These are phyloP conservation scores for Lachnellula arida DNA, from an alignment of 2,329 filamentous ascomycete genomes.

Conservation along the genomic window DNA sequence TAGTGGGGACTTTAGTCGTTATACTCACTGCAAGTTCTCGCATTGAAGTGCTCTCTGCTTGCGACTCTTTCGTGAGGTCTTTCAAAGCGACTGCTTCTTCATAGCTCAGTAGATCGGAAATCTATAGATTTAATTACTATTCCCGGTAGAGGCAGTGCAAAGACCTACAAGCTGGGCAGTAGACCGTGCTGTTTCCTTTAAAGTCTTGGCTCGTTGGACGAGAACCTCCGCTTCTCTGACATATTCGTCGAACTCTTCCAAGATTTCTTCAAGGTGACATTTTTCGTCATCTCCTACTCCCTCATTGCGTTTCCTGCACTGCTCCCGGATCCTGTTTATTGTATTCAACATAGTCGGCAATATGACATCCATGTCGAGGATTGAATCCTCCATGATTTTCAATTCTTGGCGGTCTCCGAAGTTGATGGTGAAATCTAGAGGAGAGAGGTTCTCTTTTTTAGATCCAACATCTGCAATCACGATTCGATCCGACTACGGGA, in stretches of 20 bases:
- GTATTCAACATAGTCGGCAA: slow-evolving; percentile 12
- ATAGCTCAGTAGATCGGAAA: slow-evolving; percentile 18
- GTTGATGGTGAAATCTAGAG: slow-evolving; percentile 15
- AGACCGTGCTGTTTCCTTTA: slow-evolving; percentile 12
- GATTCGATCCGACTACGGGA: slow-evolving; percentile 8
- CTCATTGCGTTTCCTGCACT: not conserved
- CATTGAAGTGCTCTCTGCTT: slow-evolving; percentile 18
- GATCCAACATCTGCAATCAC: slow-evolving; percentile 6
- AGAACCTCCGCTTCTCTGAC: slow-evolving; percentile 12
- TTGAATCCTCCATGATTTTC: slow-evolving; percentile 19
- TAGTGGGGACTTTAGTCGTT: not conserved
- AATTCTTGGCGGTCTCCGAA: slow-evolving; percentile 20
- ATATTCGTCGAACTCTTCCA: slow-evolving; percentile 17
- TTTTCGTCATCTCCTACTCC: not conserved
- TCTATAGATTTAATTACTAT: not conserved
- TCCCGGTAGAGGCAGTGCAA: too few species aligned
- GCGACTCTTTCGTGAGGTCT: slow-evolving; percentile 10
- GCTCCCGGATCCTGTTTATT: slow-evolving; percentile 3
- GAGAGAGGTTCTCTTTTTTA: slow-evolving; percentile 11
- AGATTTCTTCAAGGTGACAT: not conserved
- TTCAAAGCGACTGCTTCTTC: slow-evolving; percentile 17
- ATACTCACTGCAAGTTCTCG: slow-evolving; percentile 14
- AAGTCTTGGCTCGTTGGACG: slow-evolving; percentile 6
- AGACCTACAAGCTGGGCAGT: slow-evolving; percentile 18
- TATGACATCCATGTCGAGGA: slow-evolving; percentile 20